Evolutionary conservation across 805 yeast species (phyloP).

Genomic region (Kluyveromyces aestuarii): DNA sequence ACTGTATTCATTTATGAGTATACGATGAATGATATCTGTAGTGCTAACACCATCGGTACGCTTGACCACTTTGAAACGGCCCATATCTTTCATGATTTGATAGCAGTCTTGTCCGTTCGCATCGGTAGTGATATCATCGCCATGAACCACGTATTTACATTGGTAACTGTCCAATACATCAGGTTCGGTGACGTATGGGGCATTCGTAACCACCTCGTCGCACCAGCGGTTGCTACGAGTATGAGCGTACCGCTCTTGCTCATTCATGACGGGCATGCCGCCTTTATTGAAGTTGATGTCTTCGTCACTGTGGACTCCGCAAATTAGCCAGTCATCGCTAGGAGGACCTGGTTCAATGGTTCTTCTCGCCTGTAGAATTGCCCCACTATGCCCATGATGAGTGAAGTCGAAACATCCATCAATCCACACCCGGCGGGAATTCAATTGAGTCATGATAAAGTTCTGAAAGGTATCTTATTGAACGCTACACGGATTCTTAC

Average conservation of each 20-base stretch:
- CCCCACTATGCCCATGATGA: slow-evolving; percentile 98
- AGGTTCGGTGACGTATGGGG: slow-evolving; percentile 89
- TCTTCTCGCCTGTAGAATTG: slow-evolving; percentile 85
- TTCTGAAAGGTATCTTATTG: not conserved
- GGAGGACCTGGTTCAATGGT: slow-evolving; percentile 37
- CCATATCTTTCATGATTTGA: slow-evolving; percentile 69
- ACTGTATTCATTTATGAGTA: slow-evolving; percentile 36
- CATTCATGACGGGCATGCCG: slow-evolving; percentile 87
- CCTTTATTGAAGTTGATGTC: slow-evolving; percentile 82
- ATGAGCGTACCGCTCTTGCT: slow-evolving; percentile 72
- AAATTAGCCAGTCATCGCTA: slow-evolving; percentile 6
- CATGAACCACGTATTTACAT: slow-evolving; percentile 93
- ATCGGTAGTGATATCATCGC: slow-evolving; percentile 96
- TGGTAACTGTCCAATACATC: slow-evolving; percentile 60
- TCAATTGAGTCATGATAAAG: not conserved
- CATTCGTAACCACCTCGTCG: slow-evolving; percentile 56
- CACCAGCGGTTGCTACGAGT: slow-evolving; percentile 90
- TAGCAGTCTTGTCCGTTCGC: slow-evolving; percentile 94
- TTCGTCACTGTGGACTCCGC: slow-evolving; percentile 86
- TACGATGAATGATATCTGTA: slow-evolving; percentile 87
- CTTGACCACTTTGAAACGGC: slow-evolving; percentile 84
- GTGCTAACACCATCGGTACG: slow-evolving; percentile 92
- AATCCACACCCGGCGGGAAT: slow-evolving; percentile 60
- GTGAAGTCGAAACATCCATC: slow-evolving; percentile 98
- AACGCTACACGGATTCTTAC: too few relatives aligned